These are phyloP conservation scores for Piromyces finnis DNA, from an alignment of 192 early-diverging fungal genomes.

Conservation along the genomic window DNA sequence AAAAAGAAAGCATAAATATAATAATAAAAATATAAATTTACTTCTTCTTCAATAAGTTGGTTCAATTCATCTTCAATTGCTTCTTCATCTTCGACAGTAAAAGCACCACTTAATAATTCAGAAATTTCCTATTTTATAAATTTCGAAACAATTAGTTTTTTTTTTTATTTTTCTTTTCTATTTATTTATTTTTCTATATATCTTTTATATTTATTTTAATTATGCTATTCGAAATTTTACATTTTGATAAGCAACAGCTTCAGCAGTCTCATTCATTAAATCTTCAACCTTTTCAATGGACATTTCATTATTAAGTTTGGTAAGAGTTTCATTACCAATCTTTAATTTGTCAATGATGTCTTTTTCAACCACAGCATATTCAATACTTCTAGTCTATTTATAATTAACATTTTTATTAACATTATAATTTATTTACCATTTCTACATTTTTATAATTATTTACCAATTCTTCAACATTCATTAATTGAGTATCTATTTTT, in stretches of 20 bases:
- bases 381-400: constrained; percentile 54
- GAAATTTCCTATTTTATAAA: constrained; percentile 49
- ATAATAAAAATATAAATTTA: neutral
- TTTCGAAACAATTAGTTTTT: no score
- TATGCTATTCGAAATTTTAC: constrained; percentile 11
- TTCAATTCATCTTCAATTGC: constrained; percentile 69
- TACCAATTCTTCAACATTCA: constrained; percentile 79
- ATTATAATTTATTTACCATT: no score
- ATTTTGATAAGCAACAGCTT: constrained; percentile 89
- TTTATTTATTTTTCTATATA: no score
- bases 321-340: constrained; percentile 70
- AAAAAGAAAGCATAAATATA: no score
- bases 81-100: constrained; percentile 72
- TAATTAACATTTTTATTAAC: no score
- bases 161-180: no score
- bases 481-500: constrained; percentile 71
- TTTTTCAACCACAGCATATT: constrained; percentile 82
- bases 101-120: constrained; percentile 49
- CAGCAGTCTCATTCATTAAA: constrained; percentile 90
- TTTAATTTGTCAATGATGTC: constrained; percentile 70
- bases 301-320: constrained; percentile 67
- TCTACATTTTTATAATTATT: no score
- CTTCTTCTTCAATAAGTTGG: constrained; percentile 29
- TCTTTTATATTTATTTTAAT: no score
- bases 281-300: constrained; percentile 79